Evolutionary conservation across 78 protist species (phyloP).

Genomic region (slime mould (Dictyostelium discoideum)): dicty_2.7 NC_007091.3:3851501-3852000

Average conservation of each 20-base stretch:
- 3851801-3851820: slow-evolving; percentile 29
- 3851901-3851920: slow-evolving; percentile 13
- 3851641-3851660: slow-evolving; percentile 62
- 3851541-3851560: slow-evolving; percentile 36
- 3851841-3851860: slow-evolving; percentile 42
- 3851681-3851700: no score
- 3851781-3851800: background rate
- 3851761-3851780: background rate
- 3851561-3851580: slow-evolving; percentile 55
- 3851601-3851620: slow-evolving; percentile 34
- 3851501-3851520: slow-evolving; percentile 31
- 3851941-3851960: background rate
- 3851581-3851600: slow-evolving; percentile 2
- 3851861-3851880: slow-evolving; percentile 11
- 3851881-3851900: background rate
- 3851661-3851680: background rate
- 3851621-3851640: slow-evolving; percentile 13
- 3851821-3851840: slow-evolving; percentile 15
- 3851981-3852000: slow-evolving; percentile 33
- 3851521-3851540: slow-evolving; percentile 27
- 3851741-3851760: background rate
- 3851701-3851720: no score
- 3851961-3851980: slow-evolving; percentile 16
- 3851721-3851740: background rate
- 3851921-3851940: slow-evolving; percentile 30